These are phyloP conservation scores for Apiotrichum siamense DNA, from an alignment of 1,284 basidiomycete genomes.

Conservation along the genomic window DNA sequence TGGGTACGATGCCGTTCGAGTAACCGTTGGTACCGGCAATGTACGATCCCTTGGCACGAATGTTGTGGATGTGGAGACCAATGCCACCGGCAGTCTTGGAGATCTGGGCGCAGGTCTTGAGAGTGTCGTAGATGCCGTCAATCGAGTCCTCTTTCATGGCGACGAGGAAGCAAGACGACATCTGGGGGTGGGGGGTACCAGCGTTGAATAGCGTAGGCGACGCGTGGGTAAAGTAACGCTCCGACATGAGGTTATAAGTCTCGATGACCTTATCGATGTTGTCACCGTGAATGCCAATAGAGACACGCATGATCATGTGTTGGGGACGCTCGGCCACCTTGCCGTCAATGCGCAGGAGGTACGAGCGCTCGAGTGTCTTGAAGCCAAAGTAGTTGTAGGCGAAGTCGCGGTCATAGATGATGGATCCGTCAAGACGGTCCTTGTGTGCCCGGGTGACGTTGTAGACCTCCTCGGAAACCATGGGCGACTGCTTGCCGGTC, in stretches of 20 bases:
- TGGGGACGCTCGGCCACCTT: slow-evolving; percentile 96
- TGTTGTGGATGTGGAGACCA: slow-evolving; percentile 92
- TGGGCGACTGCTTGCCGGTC: slow-evolving; percentile 75
- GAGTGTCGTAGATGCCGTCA: slow-evolving; percentile 97
- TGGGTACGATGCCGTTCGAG: slow-evolving; percentile 98
- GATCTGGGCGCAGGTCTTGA: slow-evolving; percentile 99
- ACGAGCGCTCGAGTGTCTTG: slow-evolving; percentile 98
- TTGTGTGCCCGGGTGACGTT: slow-evolving; percentile 77
- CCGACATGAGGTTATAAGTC: slow-evolving; percentile 93
- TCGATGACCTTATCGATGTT: slow-evolving; percentile 86
- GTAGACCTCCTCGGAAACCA: slow-evolving; percentile 90
- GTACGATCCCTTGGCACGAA: slow-evolving; percentile 83
- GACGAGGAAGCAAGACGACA: slow-evolving; percentile 96
- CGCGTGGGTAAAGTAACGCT: slow-evolving; percentile 95
- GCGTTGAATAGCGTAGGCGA: slow-evolving; percentile 99
- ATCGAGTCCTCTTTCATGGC: slow-evolving; percentile 99
- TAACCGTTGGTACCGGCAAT: slow-evolving; percentile 79
- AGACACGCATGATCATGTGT: slow-evolving; percentile 99
- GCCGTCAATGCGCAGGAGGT: slow-evolving; percentile 88
- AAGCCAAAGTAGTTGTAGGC: slow-evolving; percentile 97
- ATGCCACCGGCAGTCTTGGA: slow-evolving; percentile 99
- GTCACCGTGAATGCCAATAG: slow-evolving; percentile 89
- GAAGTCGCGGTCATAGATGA: slow-evolving; percentile 98
- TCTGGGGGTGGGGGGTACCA: slow-evolving; percentile 89
- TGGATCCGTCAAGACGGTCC: slow-evolving; percentile 79